Evolutionary conservation across 768 basidiomycete genomes (phyloP).

Genomic region (Naganishia vaughanmartiniae): DNA sequence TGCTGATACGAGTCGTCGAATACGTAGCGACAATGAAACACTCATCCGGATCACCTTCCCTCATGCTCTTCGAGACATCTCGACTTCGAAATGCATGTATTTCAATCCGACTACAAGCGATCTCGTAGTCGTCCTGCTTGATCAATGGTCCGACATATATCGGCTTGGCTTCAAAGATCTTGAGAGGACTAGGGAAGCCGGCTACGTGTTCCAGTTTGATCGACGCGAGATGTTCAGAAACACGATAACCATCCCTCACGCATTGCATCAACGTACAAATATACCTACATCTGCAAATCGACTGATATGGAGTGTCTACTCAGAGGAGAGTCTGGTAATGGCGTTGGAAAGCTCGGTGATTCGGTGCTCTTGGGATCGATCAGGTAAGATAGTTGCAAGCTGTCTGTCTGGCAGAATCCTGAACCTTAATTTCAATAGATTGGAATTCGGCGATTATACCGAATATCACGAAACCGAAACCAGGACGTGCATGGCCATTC

Average conservation of each 20-base stretch:
- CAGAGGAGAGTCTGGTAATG: background rate
- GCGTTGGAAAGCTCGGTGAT: background rate
- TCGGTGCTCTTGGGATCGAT: slow-evolving; percentile 3
- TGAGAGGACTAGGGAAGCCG: slow-evolving; percentile 29
- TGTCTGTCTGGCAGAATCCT: background rate
- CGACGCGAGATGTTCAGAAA: slow-evolving; percentile 5
- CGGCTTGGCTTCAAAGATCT: slow-evolving; percentile 35
- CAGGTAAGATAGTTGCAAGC: slow-evolving; percentile 2
- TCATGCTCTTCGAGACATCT: slow-evolving; percentile 10
- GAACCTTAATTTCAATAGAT: too few relatives aligned
- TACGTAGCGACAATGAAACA: slow-evolving; percentile 24
- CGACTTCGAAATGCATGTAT: slow-evolving; percentile 33
- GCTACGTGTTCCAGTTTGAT: slow-evolving; percentile 10
- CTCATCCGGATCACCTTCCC: slow-evolving; percentile 43
- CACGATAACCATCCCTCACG: background rate
- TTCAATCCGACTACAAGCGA: slow-evolving; percentile 31
- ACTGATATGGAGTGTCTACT: slow-evolving; percentile 11
- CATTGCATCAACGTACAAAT: background rate
- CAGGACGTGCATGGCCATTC: slow-evolving; percentile 11
- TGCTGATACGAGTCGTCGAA: background rate
- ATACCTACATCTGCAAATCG: background rate
- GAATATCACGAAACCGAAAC: background rate
- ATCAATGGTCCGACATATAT: slow-evolving; percentile 38
- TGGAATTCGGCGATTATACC: background rate
- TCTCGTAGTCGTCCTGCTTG: slow-evolving; percentile 39